Conservation (phyloP, 352 stramenopile species). For the Pythium pectinolyticum region DNA sequence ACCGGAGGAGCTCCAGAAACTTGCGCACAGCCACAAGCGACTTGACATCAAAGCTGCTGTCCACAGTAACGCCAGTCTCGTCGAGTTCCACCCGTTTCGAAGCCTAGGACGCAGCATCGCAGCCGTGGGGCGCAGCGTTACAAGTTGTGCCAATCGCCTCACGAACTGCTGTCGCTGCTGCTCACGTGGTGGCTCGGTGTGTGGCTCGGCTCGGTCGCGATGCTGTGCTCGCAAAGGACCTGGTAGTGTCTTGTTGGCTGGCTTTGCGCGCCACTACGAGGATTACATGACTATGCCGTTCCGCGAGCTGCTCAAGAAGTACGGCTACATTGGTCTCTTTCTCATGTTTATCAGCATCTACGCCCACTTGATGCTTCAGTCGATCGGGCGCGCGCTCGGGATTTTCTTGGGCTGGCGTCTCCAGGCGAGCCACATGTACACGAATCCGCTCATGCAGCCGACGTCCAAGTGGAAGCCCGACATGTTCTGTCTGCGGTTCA, state of each 20-base stretch:
- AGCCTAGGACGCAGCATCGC: not conserved
- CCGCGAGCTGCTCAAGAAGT: conserved; percentile 38
- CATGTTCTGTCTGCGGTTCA: conserved; percentile 55
- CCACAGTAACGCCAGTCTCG: conserved; percentile 52
- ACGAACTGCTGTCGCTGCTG: conserved; percentile 6
- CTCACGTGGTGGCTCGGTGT: not conserved
- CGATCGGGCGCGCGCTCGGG: conserved; percentile 39
- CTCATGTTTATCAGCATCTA: conserved; percentile 55
- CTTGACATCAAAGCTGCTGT: conserved; percentile 48
- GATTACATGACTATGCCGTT: conserved; percentile 43
- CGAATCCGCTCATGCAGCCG: conserved; percentile 28
- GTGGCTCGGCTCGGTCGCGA: not conserved
- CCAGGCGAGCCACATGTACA: conserved; percentile 48
- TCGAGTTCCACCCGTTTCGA: conserved; percentile 32
- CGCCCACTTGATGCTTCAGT: conserved; percentile 50
- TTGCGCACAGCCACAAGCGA: conserved; percentile 34
- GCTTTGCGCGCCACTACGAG: conserved; percentile 33
- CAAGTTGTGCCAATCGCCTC: conserved; percentile 7
- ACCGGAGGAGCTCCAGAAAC: conserved; percentile 24
- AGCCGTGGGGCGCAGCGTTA: not conserved
- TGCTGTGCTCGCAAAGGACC: not conserved
- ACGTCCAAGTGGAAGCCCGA: conserved; percentile 35
- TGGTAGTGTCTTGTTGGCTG: conserved; percentile 19
- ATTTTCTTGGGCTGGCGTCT: conserved; percentile 42
- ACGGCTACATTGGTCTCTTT: conserved; percentile 41